A percentile compares a stretch with the other conserved stretches of the same genome.
These are phyloP conservation scores for Protostelium mycophagum DNA, from an alignment of 78 protist genomes.

Conservation along the genomic window DNA sequence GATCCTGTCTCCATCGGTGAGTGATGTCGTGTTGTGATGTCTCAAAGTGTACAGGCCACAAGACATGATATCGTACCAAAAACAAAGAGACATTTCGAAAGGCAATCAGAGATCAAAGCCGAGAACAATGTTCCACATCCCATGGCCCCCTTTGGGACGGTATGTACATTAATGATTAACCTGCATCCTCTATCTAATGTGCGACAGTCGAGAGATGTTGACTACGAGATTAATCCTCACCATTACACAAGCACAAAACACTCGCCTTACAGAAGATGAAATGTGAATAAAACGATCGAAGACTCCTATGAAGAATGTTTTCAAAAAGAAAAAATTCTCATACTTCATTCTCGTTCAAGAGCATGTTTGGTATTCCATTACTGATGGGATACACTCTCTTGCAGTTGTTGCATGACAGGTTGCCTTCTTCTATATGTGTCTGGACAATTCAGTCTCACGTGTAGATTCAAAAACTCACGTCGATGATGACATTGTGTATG, in stretches of 20 bases:
- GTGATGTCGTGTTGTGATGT: neutral
- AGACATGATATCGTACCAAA: neutral
- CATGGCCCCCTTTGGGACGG: neutral
- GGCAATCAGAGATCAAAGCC: neutral
- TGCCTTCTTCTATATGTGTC: neutral
- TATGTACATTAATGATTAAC: neutral
- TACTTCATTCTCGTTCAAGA: neutral
- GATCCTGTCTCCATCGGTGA: neutral
- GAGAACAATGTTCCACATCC: neutral
- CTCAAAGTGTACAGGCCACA: neutral
- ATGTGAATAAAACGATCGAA: no score
- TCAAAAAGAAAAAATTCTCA: no score
- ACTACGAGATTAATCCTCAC: neutral
- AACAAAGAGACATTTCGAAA: neutral
- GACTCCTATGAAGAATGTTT: no score
- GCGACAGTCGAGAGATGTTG: neutral
- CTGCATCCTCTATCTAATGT: neutral
- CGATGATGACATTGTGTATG: neutral
- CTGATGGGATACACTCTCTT: neutral
- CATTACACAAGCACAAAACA: neutral
- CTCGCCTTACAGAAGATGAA: neutral
- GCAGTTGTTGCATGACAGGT: neutral
- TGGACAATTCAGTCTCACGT: neutral
- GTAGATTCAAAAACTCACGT: neutral
- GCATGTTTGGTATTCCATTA: neutral